Conservation (phyloP, 1,284 basidiomycete genomes). For the Ceratobasidium sp. region DNA sequence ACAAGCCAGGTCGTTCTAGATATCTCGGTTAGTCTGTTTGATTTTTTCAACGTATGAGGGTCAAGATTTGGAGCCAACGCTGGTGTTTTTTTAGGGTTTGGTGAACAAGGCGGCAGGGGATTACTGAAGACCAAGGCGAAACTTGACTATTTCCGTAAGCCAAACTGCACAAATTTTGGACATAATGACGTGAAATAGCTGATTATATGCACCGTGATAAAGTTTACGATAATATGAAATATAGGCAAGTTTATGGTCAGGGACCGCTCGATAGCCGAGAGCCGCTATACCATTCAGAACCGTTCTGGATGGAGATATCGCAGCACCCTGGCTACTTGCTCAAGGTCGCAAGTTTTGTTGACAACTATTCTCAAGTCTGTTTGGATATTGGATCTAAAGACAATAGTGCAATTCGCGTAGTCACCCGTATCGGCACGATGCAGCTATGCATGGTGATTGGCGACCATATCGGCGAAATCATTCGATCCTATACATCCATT, state of each 20-base stretch:
- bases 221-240: constrained; percentile 46
- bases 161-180: neutral
- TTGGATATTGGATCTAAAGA: constrained; percentile 43
- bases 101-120: constrained; percentile 43
- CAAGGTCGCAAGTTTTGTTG: constrained; percentile 43
- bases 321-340: constrained; percentile 30
- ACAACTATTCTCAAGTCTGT: constrained; percentile 44
- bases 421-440: constrained; percentile 38
- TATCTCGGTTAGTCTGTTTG: constrained; percentile 25
- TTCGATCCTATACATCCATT: constrained; percentile 36
- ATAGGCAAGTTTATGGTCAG: constrained; percentile 32
- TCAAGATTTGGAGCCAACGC: neutral
- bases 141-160: constrained; percentile 40
- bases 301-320: constrained; percentile 40
- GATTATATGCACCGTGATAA: neutral
- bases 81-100: constrained; percentile 26
- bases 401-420: constrained; percentile 30
- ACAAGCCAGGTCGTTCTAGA: constrained; percentile 18
- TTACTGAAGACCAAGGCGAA: constrained; percentile 36
- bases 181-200: too few species aligned
- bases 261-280: constrained; percentile 41
- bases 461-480: constrained; percentile 20
- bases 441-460: constrained; percentile 31
- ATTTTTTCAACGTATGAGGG: neutral
- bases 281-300: constrained; percentile 45